Percentiles rank a stretch among this genome's conserved stretches.
Conservation (phyloP, 805 yeast genomes). For the Cyberlindnera xishuangbannaensis region DNA sequence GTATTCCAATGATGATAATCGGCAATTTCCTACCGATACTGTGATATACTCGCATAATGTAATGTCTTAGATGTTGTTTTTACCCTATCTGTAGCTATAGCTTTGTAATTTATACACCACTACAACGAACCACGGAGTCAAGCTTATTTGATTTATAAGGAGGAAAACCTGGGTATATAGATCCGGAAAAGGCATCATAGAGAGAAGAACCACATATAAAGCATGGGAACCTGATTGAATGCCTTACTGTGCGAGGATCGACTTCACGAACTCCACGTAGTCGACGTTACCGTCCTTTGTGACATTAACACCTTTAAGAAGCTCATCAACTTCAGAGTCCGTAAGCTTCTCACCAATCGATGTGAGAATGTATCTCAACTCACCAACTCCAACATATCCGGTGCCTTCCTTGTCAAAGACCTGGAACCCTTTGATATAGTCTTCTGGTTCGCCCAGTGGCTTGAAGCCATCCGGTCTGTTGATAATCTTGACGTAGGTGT, state of each 20-base stretch:
- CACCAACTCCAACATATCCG: constrained; percentile 97
- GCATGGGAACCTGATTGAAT: too few relatives aligned
- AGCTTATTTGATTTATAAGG: too few relatives aligned
- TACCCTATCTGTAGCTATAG: too few relatives aligned
- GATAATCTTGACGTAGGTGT: constrained; percentile 67
- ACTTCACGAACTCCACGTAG: constrained; percentile 90
- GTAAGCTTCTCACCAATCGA: constrained; percentile 91
- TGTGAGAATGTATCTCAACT: constrained; percentile 88
- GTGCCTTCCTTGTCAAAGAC: constrained; percentile 95
- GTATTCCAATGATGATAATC: constrained; percentile 93
- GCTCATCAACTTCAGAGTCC: constrained; percentile 91
- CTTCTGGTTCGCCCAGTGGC: constrained; percentile 79
- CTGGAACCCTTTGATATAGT: constrained; percentile 92
- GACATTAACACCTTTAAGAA: constrained; percentile 90
- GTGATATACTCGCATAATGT: constrained; percentile 11
- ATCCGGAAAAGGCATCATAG: too few relatives aligned
- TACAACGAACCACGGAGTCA: too few relatives aligned
- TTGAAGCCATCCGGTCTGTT: constrained; percentile 87
- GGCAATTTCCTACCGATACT: constrained; percentile 87
- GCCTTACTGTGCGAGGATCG: constrained; percentile 85
- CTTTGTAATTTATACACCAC: too few relatives aligned
- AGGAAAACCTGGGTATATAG: too few relatives aligned
- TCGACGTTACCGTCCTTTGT: constrained; percentile 93
- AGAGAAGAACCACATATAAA: background rate
- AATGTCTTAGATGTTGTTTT: too few relatives aligned